These are phyloP conservation scores for Sideroxylon spinosum DNA, from an alignment of 179 eudicot species.

Conservation along the genomic window DNA sequence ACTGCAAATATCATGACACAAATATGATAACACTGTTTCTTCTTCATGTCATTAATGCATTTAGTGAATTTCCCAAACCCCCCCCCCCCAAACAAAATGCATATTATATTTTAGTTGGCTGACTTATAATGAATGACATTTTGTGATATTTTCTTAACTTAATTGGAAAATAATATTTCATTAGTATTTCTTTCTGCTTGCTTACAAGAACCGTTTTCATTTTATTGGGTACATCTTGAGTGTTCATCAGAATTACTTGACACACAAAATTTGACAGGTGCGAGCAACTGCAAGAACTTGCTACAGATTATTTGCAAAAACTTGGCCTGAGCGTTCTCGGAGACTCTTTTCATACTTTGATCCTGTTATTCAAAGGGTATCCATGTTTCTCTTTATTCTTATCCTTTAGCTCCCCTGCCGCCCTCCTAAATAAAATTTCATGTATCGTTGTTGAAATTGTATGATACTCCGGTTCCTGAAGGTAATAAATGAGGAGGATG, in stretches of 20 bases:
- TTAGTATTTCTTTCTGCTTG: background rate
- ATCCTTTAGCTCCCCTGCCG: background rate
- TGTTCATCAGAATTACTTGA: slow-evolving; percentile 10
- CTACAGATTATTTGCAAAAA: slow-evolving; percentile 88
- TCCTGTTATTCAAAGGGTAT: slow-evolving; percentile 94
- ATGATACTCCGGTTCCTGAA: slow-evolving; percentile 19
- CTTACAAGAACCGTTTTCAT: background rate
- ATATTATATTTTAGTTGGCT: background rate
- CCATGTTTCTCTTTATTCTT: background rate
- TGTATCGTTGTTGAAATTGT: background rate
- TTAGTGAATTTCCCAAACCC: no score
- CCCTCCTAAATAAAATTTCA: background rate
- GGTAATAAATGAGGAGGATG: slow-evolving; percentile 93
- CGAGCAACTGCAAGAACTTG: slow-evolving; percentile 96
- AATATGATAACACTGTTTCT: background rate
- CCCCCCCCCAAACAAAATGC: no score
- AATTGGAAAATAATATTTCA: no score
- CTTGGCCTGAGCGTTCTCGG: slow-evolving; percentile 97
- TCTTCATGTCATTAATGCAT: background rate
- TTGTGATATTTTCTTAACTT: background rate
- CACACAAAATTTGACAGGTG: slow-evolving; percentile 44
- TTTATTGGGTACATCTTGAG: background rate
- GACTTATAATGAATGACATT: background rate
- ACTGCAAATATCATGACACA: background rate
- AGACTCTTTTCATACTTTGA: slow-evolving; percentile 79